Percentiles rank a stretch among this genome's conserved stretches.
phyloP scores from a whole-genome alignment of 208 protist species.

The Acanthamoeba pearcei region DNA sequence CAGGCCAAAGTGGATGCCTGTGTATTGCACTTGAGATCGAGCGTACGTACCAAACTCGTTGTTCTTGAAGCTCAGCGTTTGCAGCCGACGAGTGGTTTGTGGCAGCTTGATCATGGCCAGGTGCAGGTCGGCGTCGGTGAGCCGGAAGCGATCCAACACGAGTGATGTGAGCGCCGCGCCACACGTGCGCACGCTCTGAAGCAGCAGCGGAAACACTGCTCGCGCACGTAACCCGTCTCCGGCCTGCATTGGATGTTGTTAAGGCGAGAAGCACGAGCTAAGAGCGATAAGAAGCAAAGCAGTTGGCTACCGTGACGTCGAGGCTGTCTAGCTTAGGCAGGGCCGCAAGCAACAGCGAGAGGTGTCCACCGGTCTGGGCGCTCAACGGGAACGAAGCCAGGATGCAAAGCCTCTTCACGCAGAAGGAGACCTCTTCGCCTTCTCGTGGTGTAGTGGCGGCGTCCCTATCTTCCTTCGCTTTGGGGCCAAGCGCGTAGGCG shows the following conservation, averaged over 20 bases:
- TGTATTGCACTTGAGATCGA: background rate
- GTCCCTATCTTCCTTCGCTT: background rate
- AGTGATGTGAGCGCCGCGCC: background rate
- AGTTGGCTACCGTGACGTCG: background rate
- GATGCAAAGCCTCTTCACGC: background rate
- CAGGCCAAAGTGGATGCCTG: background rate
- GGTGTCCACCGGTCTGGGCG: constrained; percentile 15
- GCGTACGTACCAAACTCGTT: constrained; percentile 36
- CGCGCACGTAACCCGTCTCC: background rate
- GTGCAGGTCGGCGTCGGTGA: constrained; percentile 48
- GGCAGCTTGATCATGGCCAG: constrained; percentile 57
- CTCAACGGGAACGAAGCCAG: background rate
- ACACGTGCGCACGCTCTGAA: constrained; percentile 9
- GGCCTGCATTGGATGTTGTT: constrained; percentile 3
- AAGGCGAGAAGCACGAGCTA: background rate
- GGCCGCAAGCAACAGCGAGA: constrained; percentile 8
- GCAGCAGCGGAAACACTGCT: background rate
- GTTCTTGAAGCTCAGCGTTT: constrained; percentile 8
- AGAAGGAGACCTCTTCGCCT: background rate
- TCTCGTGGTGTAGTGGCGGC: background rate
- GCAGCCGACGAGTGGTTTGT: background rate
- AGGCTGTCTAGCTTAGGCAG: constrained; percentile 36
- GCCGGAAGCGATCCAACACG: background rate
- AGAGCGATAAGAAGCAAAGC: background rate
- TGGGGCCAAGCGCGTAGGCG: background rate